phyloP scores from a whole-genome alignment of 352 stramenopile species.

The Phytophthora meadii region DNA sequence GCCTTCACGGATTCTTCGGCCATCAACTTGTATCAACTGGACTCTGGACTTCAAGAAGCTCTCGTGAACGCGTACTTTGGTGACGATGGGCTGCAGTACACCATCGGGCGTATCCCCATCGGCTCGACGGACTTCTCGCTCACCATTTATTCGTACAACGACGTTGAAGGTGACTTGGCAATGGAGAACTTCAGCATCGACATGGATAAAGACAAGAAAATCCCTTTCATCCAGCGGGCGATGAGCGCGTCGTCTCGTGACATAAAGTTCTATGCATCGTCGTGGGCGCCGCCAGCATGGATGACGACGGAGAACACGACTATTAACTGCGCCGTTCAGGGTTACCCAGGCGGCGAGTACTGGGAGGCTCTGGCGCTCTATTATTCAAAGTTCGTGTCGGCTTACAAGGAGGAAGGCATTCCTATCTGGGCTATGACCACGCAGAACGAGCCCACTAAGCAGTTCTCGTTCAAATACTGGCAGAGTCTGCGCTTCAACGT shows the following conservation, averaged over 20 bases:
- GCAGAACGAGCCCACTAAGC: constrained; percentile 79
- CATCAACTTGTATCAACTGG: constrained; percentile 81
- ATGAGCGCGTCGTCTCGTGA: constrained; percentile 45
- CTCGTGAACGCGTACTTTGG: constrained; percentile 86
- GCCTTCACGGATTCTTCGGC: constrained; percentile 89
- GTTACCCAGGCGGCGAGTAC: constrained; percentile 47
- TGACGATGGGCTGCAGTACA: constrained; percentile 84
- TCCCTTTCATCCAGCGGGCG: constrained; percentile 73
- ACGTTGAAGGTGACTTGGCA: constrained; percentile 76
- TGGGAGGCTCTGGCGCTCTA: constrained; percentile 75
- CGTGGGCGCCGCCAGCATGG: constrained; percentile 80
- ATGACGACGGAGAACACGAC: constrained; percentile 76
- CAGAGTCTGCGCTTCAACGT: constrained; percentile 53
- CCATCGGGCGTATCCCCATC: constrained; percentile 84
- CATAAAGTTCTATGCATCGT: constrained; percentile 77
- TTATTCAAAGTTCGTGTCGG: constrained; percentile 81
- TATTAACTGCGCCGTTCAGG: constrained; percentile 54
- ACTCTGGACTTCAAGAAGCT: constrained; percentile 59
- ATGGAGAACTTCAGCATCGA: constrained; percentile 87
- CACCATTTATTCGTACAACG: constrained; percentile 89
- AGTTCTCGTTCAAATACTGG: constrained; percentile 49
- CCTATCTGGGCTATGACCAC: constrained; percentile 75
- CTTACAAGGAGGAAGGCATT: constrained; percentile 67
- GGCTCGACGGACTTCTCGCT: constrained; percentile 88
- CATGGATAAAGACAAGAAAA: constrained; percentile 85